A percentile compares a stretch with the other conserved stretches of the same genome.
These are phyloP conservation scores for Ceriops zippeliana DNA, from an alignment of 345 rosid species.

Conservation along the genomic window DNA sequence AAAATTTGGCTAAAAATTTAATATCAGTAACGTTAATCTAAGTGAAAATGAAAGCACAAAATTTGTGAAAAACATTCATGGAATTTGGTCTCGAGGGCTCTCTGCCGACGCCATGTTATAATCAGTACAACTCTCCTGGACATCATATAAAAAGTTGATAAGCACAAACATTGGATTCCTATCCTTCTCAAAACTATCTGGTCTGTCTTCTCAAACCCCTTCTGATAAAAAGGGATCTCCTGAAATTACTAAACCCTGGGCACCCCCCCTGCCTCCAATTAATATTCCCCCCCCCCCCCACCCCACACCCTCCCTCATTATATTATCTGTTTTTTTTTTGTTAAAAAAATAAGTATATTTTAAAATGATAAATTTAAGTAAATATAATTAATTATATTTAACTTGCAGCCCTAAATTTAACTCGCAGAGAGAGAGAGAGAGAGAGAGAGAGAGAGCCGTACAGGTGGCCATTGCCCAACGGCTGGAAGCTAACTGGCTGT, in stretches of 20 bases:
- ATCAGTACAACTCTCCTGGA: not conserved
- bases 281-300: too few relatives aligned
- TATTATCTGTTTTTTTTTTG: not conserved
- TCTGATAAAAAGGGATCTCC: constrained; percentile 23
- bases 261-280: too few relatives aligned
- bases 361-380: too few relatives aligned
- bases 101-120: too few relatives aligned
- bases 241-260: not conserved
- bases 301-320: not conserved
- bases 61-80: too few relatives aligned
- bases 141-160: not conserved
- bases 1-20: too few relatives aligned
- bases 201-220: not conserved
- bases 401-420: not conserved
- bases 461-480: constrained; percentile 8
- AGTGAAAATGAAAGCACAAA: not conserved
- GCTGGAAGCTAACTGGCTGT: not conserved
- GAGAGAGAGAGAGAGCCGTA: constrained; percentile 7
- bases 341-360: too few relatives aligned
- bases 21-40: too few relatives aligned
- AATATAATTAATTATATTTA: too few relatives aligned
- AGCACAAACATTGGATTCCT: constrained; percentile 8
- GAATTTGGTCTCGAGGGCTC: too few relatives aligned
- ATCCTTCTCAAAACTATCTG: not conserved
- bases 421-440: too few relatives aligned